Base-by-base conservation (phyloP, 306 rosid genomes). In the Aeschynomene evenia region DNA sequence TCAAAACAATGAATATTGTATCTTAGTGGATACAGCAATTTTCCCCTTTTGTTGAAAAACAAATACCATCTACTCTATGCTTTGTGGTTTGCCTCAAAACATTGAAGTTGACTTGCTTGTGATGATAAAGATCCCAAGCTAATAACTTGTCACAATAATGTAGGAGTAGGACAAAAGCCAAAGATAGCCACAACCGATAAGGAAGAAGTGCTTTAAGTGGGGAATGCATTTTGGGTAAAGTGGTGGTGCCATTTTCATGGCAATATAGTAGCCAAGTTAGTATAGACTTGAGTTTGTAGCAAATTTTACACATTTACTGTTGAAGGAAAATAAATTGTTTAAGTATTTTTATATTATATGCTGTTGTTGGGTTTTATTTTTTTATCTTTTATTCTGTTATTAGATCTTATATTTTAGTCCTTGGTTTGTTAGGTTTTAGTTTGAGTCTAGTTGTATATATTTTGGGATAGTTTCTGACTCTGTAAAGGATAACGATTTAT, bases 81-180 rank as follows among this genome's bases (percentile, higher is more conserved):
- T 53, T 26, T 39, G 43, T 15, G 28, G 7, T 24, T n/a, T 54
- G 49, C 49, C 37, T 45, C 6, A 6, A 21, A 66, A 14, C 40
- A 39, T 39, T 76, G 66, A 77, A 43, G 28, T 34, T 63, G 77
- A 63, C 62, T 54, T 54, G 46, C 24, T 72, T 34, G 22, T 63
- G 68, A 45, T 45, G 19, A n/a, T 45, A 21, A 45, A 45, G 50
- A 66, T 22, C 40, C 11, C 10, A 1, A 45, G 31, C 23, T 9
- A 63, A 24, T 9, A 7, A 40, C 23, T 58, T 24, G 52, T 36
- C 12, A 34, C 34, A 13, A 12, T 20, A n/a, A n/a, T n/a, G n/a
- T n/a, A n/a, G n/a, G n/a, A n/a, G 64, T 4, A 9, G 22, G 56
- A 19, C 22, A 74, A 65, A 46, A 66, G 33, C 16, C 60, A 26